Base-by-base conservation (phyloP, 352 stramenopile genomes). In the Elongisporangium senticosum region DNA sequence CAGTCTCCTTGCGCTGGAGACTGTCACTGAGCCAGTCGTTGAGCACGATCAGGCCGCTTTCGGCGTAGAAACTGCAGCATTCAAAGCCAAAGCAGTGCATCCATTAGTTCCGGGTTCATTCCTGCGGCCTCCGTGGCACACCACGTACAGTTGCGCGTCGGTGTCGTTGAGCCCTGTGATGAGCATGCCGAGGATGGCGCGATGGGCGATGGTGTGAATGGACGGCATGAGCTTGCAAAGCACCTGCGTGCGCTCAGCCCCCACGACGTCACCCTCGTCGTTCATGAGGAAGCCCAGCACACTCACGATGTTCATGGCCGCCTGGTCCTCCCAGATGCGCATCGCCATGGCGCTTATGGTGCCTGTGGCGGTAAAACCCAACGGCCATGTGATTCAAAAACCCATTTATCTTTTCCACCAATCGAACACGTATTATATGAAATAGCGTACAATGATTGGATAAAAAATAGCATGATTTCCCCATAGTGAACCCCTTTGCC, bases 171-270 rank as follows among this genome's bases (percentile, higher is more conserved):
- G 77, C 40, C 77, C 73, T 26, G 70, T 68, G 51, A 93, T 65
- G 49, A 93, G 74, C 70, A 93, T 83, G 47, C 77, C 80, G 55
- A 93, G 69, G 48, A 90, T 88, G 14, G 79, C 83, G 64, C 83
- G 83, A 63, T 93, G 83, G 51, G 83, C 79, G 43, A 78, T 58
- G 64, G 83, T 93, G 69, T 90, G 79, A 63, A 93, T 90, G 47
- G 78, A 90, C 49, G 83, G 79, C 83, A 93, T 86, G 69, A 93
- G 83, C 58, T 89, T 86, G 68, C 80, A 89, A 37, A 90, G 70
- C 59, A 90, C 75, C 63, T 89, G 72, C 55, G 80, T 93, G 68
- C 79, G 79, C 61, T 90, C 83, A 8, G 77, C 64, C 2, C 83
- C 80, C 20, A 87, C 72, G 20, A 93, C 78, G 22, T 90, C 81